A percentile compares a stretch with the other conserved stretches of the same genome.
Evolutionary conservation across 345 rosid species (phyloP).

Genomic region (Diplotaxis tenuifolia): DNA sequence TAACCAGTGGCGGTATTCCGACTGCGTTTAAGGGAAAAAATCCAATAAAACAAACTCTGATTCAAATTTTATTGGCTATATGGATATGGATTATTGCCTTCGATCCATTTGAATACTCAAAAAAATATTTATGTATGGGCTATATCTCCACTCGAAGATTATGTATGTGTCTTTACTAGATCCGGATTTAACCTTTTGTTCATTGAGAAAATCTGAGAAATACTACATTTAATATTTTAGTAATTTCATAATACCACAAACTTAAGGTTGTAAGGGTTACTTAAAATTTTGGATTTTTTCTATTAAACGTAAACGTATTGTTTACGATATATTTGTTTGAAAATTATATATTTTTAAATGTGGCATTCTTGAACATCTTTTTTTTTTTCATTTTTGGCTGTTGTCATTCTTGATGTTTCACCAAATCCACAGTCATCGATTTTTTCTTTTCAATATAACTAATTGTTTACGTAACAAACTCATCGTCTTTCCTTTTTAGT

Average conservation of each 20-base stretch:
- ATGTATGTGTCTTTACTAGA: too few relatives aligned
- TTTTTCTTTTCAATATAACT: background rate
- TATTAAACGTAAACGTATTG: background rate
- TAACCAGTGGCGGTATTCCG: too few relatives aligned
- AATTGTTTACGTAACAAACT: background rate
- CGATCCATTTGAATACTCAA: too few relatives aligned
- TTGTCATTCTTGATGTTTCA: constrained; percentile 6
- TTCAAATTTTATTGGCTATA: too few relatives aligned
- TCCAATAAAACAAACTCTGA: too few relatives aligned
- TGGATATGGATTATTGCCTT: too few relatives aligned
- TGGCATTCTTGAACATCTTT: background rate
- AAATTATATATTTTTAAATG: background rate
- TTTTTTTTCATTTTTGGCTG: background rate
- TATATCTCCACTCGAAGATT: too few relatives aligned
- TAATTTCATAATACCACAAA: background rate
- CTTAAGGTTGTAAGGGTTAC: background rate
- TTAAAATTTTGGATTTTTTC: background rate
- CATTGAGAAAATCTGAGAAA: background rate
- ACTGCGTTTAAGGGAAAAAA: too few relatives aligned
- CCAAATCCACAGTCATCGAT: background rate
- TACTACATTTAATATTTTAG: background rate
- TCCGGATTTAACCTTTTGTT: too few relatives aligned
- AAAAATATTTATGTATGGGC: too few relatives aligned
- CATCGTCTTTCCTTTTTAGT: constrained; percentile 4
- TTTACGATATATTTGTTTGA: background rate